Evolutionary conservation across 495 filamentous ascomycete genomes (phyloP).

Genomic region (Aspergillus saccharolyticus): DNA sequence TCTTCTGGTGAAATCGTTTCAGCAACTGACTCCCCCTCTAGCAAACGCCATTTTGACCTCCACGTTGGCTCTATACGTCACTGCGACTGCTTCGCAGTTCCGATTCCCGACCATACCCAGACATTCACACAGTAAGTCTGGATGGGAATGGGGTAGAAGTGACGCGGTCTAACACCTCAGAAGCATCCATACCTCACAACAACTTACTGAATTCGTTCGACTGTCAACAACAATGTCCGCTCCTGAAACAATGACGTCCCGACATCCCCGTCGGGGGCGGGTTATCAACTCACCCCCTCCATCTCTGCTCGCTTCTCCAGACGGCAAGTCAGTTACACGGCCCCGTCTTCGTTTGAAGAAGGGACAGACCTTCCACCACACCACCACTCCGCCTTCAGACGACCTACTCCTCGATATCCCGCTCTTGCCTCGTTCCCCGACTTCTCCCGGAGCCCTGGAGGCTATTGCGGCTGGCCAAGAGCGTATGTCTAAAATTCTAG

Average conservation of each 20-base stretch:
- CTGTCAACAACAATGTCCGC: neutral
- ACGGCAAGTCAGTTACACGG: constrained; percentile 9
- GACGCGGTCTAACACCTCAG: neutral
- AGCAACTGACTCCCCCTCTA: neutral
- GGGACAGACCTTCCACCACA: constrained; percentile 49
- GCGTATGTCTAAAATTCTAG: constrained; percentile 45
- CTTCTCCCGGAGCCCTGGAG: constrained; percentile 40
- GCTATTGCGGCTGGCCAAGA: constrained; percentile 44
- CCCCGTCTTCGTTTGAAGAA: constrained; percentile 38
- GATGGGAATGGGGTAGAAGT: neutral
- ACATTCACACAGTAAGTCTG: neutral
- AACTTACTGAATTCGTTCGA: neutral
- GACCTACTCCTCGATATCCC: constrained; percentile 40
- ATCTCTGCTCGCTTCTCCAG: constrained; percentile 22
- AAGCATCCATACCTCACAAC: neutral
- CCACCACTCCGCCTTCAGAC: constrained; percentile 33
- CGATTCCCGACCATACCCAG: neutral
- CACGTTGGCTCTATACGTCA: neutral
- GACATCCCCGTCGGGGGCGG: constrained; percentile 22
- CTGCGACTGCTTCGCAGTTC: neutral
- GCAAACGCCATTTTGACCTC: neutral
- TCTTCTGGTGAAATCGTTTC: neutral
- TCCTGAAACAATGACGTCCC: neutral
- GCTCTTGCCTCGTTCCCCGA: constrained; percentile 45
- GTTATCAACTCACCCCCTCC: constrained; percentile 29